These are phyloP conservation scores for Diplodia scrobiculata DNA, from an alignment of 2,329 filamentous ascomycete genomes.

Conservation along the genomic window DNA sequence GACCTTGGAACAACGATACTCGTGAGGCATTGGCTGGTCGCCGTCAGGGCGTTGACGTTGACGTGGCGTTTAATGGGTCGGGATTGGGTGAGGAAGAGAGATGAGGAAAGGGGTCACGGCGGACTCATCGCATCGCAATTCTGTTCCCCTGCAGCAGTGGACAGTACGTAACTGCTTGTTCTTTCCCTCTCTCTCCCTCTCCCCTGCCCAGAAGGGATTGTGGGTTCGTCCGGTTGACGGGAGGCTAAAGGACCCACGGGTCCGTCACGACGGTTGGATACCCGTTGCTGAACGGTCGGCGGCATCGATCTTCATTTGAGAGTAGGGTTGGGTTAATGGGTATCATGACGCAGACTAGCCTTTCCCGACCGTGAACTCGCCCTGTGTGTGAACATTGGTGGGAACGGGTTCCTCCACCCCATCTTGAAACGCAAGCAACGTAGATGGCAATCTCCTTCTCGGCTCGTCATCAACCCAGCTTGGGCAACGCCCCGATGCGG, in stretches of 20 bases:
- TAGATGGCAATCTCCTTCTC: not conserved
- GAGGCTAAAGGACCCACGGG: not conserved
- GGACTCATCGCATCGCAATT: no score
- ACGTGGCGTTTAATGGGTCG: no score
- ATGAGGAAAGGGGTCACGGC: no score
- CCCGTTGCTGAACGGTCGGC: not conserved
- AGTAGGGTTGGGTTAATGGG: not conserved
- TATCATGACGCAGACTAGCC: conserved; percentile 11
- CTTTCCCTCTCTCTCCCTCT: no score
- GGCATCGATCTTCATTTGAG: conserved; percentile 7
- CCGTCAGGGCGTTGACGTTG: no score
- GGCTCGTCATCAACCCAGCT: conserved; percentile 21
- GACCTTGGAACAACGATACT: no score
- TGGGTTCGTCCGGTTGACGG: not conserved
- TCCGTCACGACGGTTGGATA: not conserved
- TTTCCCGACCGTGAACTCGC: not conserved
- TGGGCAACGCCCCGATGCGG: conserved; percentile 58
- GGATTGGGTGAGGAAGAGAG: no score
- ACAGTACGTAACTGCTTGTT: no score
- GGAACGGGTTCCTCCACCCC: not conserved
- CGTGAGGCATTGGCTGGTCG: no score
- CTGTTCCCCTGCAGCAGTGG: no score
- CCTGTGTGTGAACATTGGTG: not conserved
- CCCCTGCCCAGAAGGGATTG: not conserved
- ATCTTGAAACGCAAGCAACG: not conserved